A percentile compares a stretch with the other conserved stretches of the same genome.
phyloP scores from a whole-genome alignment of 306 rosid genomes.

The Citrullus amarus region DNA sequence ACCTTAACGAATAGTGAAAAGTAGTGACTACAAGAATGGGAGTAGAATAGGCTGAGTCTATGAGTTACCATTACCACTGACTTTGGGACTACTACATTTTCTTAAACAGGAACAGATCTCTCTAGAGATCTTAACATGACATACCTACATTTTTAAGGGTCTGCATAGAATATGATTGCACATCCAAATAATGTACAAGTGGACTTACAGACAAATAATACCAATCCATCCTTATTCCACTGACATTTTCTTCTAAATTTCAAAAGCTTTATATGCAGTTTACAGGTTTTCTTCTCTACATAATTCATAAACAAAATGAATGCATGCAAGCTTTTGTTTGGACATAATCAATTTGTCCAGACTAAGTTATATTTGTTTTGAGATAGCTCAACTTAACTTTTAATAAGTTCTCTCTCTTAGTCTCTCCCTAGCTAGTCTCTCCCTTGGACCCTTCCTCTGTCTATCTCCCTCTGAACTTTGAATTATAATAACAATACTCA shows the following conservation, averaged over 20 bases:
- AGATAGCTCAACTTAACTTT: background rate
- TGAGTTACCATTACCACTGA: background rate
- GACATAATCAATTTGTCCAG: background rate
- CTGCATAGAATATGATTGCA: background rate
- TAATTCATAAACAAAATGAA: background rate
- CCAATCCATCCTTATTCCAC: slow-evolving; percentile 22
- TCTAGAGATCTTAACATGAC: background rate
- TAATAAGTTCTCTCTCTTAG: background rate
- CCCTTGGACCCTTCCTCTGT: background rate
- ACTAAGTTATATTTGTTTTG: background rate
- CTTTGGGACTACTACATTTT: background rate
- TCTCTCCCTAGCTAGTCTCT: background rate
- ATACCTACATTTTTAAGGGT: background rate
- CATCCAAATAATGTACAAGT: slow-evolving; percentile 1
- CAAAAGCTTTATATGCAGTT: background rate
- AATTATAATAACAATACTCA: background rate
- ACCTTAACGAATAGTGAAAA: background rate
- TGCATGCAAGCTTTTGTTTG: background rate
- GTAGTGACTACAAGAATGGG: background rate
- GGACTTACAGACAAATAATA: background rate
- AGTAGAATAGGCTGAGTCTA: background rate
- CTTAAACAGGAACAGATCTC: background rate
- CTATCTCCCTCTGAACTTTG: background rate
- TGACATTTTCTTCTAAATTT: slow-evolving; percentile 10
- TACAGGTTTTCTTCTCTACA: background rate